Percentiles rank a stretch among this genome's conserved stretches.
Conservation (phyloP, 1,284 basidiomycete genomes). For the Leccinum pachyderme region DNA sequence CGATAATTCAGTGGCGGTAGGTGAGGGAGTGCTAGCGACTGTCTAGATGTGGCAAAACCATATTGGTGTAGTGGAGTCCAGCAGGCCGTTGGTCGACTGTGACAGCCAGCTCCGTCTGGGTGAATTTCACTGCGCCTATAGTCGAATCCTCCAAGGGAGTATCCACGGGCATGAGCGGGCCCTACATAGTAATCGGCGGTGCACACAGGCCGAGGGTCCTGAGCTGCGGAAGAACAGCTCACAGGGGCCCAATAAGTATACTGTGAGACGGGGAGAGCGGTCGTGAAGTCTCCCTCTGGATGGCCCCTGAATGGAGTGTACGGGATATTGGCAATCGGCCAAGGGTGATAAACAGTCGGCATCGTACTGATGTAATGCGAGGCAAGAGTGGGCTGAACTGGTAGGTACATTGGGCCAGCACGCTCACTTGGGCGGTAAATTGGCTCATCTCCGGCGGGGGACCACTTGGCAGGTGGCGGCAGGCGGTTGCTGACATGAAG, state of each 20-base stretch:
- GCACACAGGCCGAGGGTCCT: constrained; percentile 55
- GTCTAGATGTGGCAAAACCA: constrained; percentile 38
- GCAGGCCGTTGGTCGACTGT: constrained; percentile 36
- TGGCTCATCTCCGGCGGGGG: constrained; percentile 72
- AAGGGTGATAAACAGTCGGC: constrained; percentile 37
- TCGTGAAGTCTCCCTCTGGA: constrained; percentile 21
- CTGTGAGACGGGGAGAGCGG: constrained; percentile 28
- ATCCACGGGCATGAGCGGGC: constrained; percentile 55
- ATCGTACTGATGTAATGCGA: constrained; percentile 27
- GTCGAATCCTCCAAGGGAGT: constrained; percentile 57
- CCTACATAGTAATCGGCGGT: constrained; percentile 47
- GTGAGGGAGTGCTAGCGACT: constrained; percentile 37
- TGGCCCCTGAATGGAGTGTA: constrained; percentile 32
- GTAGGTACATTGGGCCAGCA: constrained; percentile 55
- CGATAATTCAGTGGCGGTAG: constrained; percentile 40
- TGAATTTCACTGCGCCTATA: constrained; percentile 48
- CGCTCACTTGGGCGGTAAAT: constrained; percentile 54
- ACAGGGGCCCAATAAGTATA: constrained; percentile 40
- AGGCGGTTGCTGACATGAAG: constrained; percentile 38
- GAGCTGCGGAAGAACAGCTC: constrained; percentile 41
- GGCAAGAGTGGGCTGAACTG: constrained; percentile 54
- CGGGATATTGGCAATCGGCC: constrained; percentile 35
- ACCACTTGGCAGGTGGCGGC: constrained; percentile 78
- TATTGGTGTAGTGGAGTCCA: constrained; percentile 45
- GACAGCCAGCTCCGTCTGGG: constrained; percentile 41